These are phyloP conservation scores for Xylariaceae sp. DNA, from an alignment of 2,329 filamentous ascomycete genomes.

Conservation along the genomic window DNA sequence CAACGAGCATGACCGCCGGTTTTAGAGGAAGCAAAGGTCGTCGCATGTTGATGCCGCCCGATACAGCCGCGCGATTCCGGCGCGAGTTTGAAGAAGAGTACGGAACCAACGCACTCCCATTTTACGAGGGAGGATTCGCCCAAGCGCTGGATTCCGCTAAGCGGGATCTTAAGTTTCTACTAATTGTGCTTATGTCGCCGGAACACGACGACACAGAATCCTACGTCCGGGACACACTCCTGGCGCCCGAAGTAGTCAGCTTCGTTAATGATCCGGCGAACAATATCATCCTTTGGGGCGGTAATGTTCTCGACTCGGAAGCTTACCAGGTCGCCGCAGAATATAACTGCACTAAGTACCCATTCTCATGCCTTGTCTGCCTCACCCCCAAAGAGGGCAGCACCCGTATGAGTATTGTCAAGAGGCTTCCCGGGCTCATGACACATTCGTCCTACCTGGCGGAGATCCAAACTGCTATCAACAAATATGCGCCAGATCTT, in stretches of 20 bases:
- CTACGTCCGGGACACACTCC: constrained; percentile 77
- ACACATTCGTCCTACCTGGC: constrained; percentile 65
- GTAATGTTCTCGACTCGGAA: constrained; percentile 87
- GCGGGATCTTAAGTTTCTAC: constrained; percentile 80
- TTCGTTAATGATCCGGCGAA: constrained; percentile 72
- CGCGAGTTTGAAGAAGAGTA: constrained; percentile 95
- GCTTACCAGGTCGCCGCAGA: constrained; percentile 89
- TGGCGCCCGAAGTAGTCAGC: constrained; percentile 65
- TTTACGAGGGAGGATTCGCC: constrained; percentile 84
- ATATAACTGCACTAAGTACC: constrained; percentile 85
- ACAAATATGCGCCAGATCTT: constrained; percentile 70
- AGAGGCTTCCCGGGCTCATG: constrained; percentile 69
- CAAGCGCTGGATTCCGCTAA: constrained; percentile 88
- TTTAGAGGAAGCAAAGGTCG: constrained; percentile 62
- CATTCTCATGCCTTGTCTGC: constrained; percentile 79
- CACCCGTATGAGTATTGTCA: constrained; percentile 85
- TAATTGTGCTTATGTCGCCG: constrained; percentile 83
- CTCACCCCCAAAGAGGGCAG: constrained; percentile 80
- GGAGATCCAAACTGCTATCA: constrained; percentile 68
- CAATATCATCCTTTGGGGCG: constrained; percentile 85
- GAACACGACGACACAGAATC: constrained; percentile 88
- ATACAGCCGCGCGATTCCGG: constrained; percentile 82
- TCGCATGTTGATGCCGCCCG: constrained; percentile 72
- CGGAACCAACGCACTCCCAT: constrained; percentile 64
- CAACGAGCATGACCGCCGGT: constrained; percentile 47